These are phyloP conservation scores for Umbilicus rupestris DNA, from an alignment of 164 flowering plant species.

Conservation along the genomic window DNA sequence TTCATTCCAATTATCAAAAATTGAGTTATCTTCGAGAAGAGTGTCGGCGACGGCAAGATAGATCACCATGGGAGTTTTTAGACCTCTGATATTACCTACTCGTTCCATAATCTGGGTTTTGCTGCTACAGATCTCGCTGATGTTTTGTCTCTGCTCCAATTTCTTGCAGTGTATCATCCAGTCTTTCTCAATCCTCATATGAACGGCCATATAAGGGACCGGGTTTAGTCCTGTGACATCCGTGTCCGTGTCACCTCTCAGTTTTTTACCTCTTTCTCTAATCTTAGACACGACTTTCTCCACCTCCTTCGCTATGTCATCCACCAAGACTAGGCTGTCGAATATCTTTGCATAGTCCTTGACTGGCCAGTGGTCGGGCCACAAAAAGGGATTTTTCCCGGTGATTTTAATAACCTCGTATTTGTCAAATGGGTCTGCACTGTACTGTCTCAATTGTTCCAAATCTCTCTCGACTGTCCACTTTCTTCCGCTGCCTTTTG, in stretches of 20 bases:
- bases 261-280: constrained; percentile 35
- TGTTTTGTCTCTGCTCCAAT: constrained; percentile 53
- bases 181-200: constrained; percentile 92
- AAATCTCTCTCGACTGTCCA: constrained; percentile 83
- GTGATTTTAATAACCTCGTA: constrained; percentile 49
- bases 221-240: constrained; percentile 9
- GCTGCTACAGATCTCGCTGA: constrained; percentile 69
- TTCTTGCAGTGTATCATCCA: constrained; percentile 99
- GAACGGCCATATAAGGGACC: constrained; percentile 73
- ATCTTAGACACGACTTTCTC: constrained; percentile 63
- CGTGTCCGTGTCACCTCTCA: constrained; percentile 9
- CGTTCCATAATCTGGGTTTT: constrained; percentile 70
- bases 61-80: constrained; percentile 37
- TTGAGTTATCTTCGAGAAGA: constrained; percentile 58
- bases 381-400: constrained; percentile 90
- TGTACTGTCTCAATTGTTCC: constrained; percentile 53
- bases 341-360: constrained; percentile 77
- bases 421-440: constrained; percentile 29
- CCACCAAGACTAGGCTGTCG: constrained; percentile 78
- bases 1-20: constrained; percentile 69
- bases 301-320: constrained; percentile 60
- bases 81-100: constrained; percentile 49
- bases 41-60: constrained; percentile 89
- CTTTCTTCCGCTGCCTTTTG: constrained; percentile 85
- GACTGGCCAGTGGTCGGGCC: constrained; percentile 98